These are phyloP conservation scores for Alnus rubra DNA, from an alignment of 306 rosid species.

Conservation along the genomic window DNA sequence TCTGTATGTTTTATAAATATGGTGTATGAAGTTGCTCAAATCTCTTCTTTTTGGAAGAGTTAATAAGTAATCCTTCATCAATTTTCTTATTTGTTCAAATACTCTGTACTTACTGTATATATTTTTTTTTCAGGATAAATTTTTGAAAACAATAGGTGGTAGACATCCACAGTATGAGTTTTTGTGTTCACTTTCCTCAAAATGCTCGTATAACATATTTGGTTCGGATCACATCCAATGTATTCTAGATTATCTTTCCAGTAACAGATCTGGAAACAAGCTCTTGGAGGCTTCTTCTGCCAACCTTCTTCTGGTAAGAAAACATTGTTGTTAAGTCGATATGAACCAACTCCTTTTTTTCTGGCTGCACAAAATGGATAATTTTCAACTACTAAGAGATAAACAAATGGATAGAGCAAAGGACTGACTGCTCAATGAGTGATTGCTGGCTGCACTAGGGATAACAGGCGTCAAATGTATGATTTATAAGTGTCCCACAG, in stretches of 20 bases:
- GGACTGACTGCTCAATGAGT: neutral
- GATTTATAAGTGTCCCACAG: neutral
- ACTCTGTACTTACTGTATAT: constrained; percentile 4
- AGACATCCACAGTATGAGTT: constrained; percentile 61
- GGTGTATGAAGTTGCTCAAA: neutral
- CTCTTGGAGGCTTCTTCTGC: constrained; percentile 60
- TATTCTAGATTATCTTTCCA: constrained; percentile 54
- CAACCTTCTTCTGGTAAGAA: constrained; percentile 75
- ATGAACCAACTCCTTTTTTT: constrained; percentile 15
- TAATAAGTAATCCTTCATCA: neutral
- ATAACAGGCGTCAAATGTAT: neutral
- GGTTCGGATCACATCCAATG: constrained; percentile 63
- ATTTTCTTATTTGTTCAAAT: neutral
- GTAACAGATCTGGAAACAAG: constrained; percentile 36
- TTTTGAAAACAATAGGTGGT: constrained; percentile 60
- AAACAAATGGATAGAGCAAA: neutral
- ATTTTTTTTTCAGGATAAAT: constrained; percentile 53
- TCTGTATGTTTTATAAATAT: constrained; percentile 3
- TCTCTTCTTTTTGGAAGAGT: neutral
- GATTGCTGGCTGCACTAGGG: neutral
- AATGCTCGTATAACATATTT: constrained; percentile 80
- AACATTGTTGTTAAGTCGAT: constrained; percentile 22
- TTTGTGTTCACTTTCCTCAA: constrained; percentile 61
- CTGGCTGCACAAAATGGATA: neutral
- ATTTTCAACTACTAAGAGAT: constrained; percentile 6